Conservation (phyloP, 1,284 basidiomycete genomes). For the Austroboletus niveus region DNA sequence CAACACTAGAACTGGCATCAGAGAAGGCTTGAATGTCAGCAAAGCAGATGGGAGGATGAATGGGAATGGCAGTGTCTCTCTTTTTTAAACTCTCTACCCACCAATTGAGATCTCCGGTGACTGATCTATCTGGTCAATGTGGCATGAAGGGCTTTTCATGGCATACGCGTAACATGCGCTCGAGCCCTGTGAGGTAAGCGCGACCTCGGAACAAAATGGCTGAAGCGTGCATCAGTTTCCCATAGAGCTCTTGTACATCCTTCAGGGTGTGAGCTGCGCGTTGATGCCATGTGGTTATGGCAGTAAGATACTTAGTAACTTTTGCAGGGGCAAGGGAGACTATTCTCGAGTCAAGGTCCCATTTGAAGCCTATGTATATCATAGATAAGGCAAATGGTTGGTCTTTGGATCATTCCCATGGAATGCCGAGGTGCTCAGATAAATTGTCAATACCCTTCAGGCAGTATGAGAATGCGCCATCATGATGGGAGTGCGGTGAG, state of each 20-base stretch:
- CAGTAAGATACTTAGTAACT: neutral
- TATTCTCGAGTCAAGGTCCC: neutral
- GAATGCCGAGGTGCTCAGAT: no score
- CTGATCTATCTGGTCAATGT: neutral
- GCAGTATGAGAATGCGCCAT: no score
- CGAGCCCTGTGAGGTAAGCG: conserved; percentile 1
- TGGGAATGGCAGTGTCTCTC: no score
- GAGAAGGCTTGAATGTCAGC: conserved; percentile 1
- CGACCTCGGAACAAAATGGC: no score
- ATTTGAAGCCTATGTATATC: conserved; percentile 2
- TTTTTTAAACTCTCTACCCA: neutral
- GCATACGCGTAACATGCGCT: conserved; percentile 3
- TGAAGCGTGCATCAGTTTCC: conserved; percentile 7
- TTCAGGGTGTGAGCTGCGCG: neutral
- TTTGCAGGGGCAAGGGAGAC: neutral
- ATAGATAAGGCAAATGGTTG: neutral
- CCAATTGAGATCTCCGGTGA: neutral
- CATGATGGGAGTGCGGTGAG: no score
- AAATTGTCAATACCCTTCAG: no score
- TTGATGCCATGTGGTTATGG: neutral
- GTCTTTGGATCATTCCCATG: neutral
- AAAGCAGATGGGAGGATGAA: neutral
- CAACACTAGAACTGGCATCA: conserved; percentile 15
- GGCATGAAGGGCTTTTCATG: conserved; percentile 5
- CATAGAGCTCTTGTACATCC: conserved; percentile 6